Evolutionary conservation across 108 stramenopile species (phyloP).

Genomic region (Cyclostephanos tholiformis): DNA sequence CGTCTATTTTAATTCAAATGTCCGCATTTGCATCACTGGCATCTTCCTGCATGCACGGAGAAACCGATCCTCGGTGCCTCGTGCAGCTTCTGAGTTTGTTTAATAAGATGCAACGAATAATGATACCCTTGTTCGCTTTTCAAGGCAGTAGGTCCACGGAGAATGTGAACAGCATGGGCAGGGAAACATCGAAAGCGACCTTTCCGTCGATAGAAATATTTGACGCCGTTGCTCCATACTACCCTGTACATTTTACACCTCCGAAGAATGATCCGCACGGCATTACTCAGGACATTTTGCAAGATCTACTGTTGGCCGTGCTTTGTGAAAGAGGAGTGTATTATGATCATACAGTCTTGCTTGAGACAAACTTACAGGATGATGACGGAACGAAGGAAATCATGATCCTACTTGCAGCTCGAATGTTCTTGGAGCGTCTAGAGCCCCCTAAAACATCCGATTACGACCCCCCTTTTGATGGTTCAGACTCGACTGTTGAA

Average conservation of each 20-base stretch:
- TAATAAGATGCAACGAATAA: constrained; percentile 53
- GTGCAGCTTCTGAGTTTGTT: constrained; percentile 72
- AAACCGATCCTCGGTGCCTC: constrained; percentile 89
- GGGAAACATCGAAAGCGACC: not conserved
- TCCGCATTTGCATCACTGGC: constrained; percentile 57
- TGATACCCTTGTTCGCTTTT: constrained; percentile 37
- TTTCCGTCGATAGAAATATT: constrained; percentile 76
- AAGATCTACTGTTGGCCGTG: constrained; percentile 62
- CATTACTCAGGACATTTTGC: constrained; percentile 72
- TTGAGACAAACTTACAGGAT: not conserved
- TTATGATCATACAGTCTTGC: constrained; percentile 22
- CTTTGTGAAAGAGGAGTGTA: constrained; percentile 53
- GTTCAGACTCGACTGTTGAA: constrained; percentile 49
- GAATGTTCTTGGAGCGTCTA: constrained; percentile 74
- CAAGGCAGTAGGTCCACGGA: not conserved
- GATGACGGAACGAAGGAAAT: constrained; percentile 41
- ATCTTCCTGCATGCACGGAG: constrained; percentile 79
- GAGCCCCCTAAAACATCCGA: constrained; percentile 50
- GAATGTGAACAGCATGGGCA: constrained; percentile 23
- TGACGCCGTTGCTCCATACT: constrained; percentile 87
- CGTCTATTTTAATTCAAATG: constrained; percentile 34
- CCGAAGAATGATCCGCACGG: constrained; percentile 84
- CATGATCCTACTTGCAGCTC: constrained; percentile 60
- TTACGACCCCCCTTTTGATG: constrained; percentile 45
- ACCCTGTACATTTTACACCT: constrained; percentile 85